Percentiles rank a stretch among this genome's conserved stretches.
These are phyloP conservation scores for Scedosporium dehoogii DNA, from an alignment of 2,329 filamentous ascomycete genomes.

Conservation along the genomic window DNA sequence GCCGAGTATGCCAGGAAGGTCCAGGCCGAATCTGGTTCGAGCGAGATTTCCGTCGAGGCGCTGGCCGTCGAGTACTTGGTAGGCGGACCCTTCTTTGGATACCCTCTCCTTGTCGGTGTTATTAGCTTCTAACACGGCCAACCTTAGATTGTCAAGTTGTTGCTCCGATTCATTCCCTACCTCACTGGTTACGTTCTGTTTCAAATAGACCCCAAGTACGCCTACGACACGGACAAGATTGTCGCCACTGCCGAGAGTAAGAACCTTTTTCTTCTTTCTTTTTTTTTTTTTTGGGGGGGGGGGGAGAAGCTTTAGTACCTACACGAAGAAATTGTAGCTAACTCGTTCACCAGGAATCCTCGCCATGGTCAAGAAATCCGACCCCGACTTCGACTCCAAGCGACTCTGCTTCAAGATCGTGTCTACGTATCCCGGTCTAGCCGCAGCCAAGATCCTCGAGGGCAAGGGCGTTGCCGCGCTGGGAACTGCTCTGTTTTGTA, in stretches of 20 bases:
- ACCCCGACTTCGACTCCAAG: slow-evolving; percentile 30
- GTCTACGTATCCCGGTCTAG: slow-evolving; percentile 52
- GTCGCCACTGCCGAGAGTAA: slow-evolving; percentile 40
- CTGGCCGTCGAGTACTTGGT: slow-evolving; percentile 48
- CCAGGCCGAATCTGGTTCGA: slow-evolving; percentile 13
- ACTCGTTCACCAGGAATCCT: slow-evolving; percentile 32
- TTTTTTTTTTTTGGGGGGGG: too few relatives aligned
- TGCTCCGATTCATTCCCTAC: slow-evolving; percentile 37
- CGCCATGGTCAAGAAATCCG: slow-evolving; percentile 32
- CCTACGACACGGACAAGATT: slow-evolving; percentile 38
- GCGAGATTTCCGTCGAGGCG: slow-evolving; percentile 24
- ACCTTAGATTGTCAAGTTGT: slow-evolving; percentile 43
- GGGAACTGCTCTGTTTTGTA: slow-evolving; percentile 53
- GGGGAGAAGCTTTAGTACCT: not conserved
- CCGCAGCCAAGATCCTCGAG: slow-evolving; percentile 46
- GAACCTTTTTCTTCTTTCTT: too few relatives aligned
- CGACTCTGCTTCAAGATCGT: slow-evolving; percentile 55
- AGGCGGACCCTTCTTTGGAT: slow-evolving; percentile 9
- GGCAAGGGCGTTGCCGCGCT: slow-evolving; percentile 44
- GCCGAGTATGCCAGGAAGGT: slow-evolving; percentile 13
- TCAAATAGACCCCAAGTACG: slow-evolving; percentile 49
- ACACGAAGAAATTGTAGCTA: not conserved
- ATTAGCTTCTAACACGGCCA: not conserved
- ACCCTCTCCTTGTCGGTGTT: not conserved
- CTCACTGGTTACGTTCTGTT: slow-evolving; percentile 44